These are phyloP conservation scores for Argentina anserina DNA, from an alignment of 306 rosid species.

Conservation along the genomic window DNA sequence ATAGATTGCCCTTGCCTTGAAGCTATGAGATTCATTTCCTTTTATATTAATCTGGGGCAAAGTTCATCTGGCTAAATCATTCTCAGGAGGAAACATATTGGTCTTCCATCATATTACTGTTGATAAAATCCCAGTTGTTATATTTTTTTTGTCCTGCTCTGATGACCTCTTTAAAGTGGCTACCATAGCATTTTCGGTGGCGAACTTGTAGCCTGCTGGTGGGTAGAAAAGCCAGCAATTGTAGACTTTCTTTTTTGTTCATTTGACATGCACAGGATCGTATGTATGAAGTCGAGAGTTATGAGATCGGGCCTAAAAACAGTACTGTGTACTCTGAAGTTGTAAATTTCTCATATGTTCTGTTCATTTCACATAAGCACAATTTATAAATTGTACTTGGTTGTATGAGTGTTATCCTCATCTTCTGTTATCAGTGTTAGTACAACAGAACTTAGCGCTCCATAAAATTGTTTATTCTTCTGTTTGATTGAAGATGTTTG, in stretches of 20 bases:
- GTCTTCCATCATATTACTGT: constrained; percentile 27
- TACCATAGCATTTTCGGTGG: constrained; percentile 32
- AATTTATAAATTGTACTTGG: neutral
- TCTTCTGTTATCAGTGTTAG: neutral
- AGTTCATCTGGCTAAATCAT: constrained; percentile 27
- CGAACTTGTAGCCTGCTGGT: constrained; percentile 27
- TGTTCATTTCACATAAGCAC: neutral
- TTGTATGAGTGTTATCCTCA: no score
- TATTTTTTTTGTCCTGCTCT: constrained; percentile 24
- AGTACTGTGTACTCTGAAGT: constrained; percentile 29
- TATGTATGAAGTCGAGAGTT: constrained; percentile 32
- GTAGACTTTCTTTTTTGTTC: constrained; percentile 28
- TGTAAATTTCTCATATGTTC: constrained; percentile 21
- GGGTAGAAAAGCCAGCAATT: constrained; percentile 29
- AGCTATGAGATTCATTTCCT: constrained; percentile 30
- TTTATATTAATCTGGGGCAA: constrained; percentile 24
- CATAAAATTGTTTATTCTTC: neutral
- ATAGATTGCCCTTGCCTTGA: constrained; percentile 16
- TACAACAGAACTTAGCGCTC: neutral
- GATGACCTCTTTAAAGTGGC: constrained; percentile 31
- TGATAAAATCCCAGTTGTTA: constrained; percentile 20
- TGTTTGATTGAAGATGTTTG: neutral
- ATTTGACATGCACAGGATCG: constrained; percentile 40
- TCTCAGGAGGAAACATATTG: constrained; percentile 34
- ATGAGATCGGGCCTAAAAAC: constrained; percentile 20